phyloP scores from a whole-genome alignment of 148 eudicot genomes.

The Cornus suecica region DNA sequence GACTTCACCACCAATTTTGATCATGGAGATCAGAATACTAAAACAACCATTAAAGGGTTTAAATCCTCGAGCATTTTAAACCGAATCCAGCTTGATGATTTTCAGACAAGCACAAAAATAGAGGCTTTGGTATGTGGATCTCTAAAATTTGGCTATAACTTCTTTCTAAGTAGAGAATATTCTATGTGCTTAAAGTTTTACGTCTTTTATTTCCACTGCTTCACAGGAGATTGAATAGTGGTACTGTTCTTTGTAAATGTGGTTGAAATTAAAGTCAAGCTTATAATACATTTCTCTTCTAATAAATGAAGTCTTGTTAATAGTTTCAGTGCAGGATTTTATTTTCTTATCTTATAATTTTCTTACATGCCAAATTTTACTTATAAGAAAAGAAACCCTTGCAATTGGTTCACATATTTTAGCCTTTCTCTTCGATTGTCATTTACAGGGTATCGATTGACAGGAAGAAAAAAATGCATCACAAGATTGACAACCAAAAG shows the following conservation, averaged over 20 bases:
- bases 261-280: not conserved
- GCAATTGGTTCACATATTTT: too few species aligned
- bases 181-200: not conserved
- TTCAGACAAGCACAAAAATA: constrained; percentile 95
- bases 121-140: constrained; percentile 82
- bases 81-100: constrained; percentile 66
- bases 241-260: not conserved
- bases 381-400: too few species aligned
- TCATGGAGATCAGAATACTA: constrained; percentile 41
- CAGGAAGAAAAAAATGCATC: too few species aligned
- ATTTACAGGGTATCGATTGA: too few species aligned
- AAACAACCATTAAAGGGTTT: constrained; percentile 59
- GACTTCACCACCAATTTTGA: constrained; percentile 62
- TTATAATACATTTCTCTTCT: too few species aligned
- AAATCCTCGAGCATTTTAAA: constrained; percentile 82
- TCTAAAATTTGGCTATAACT: not conserved
- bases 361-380: too few species aligned
- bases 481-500: too few species aligned
- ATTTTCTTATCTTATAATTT: too few species aligned
- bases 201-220: not conserved
- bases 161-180: not conserved
- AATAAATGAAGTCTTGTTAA: not conserved
- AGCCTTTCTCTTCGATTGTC: too few species aligned
- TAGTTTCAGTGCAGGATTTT: too few species aligned
- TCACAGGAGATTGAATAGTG: not conserved